A percentile compares a stretch with the other conserved stretches of the same genome.
phyloP scores from a whole-genome alignment of 2,329 filamentous ascomycete genomes.

The Ophiostoma triangulosporum region DNA sequence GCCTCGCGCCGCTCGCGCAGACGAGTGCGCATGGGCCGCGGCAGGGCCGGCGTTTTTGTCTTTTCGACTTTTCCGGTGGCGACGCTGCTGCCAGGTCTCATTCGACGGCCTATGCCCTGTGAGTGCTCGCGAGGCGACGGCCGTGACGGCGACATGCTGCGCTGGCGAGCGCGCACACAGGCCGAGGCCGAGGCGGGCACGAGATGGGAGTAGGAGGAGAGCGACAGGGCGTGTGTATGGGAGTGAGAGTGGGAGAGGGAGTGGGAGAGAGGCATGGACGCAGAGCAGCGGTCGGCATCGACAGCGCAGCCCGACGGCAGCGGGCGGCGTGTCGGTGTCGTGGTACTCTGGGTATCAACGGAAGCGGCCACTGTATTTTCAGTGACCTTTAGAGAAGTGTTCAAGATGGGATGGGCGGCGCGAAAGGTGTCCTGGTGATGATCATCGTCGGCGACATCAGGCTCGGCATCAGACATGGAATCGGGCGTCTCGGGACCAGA shows the following conservation, averaged over 20 bases:
- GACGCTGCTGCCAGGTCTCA: not conserved
- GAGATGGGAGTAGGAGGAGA: not conserved
- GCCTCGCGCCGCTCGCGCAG: slow-evolving; percentile 22
- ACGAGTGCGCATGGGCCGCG: slow-evolving; percentile 14
- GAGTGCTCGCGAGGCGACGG: slow-evolving; percentile 20
- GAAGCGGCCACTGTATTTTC: not conserved
- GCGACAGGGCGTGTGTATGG: not conserved
- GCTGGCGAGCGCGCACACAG: slow-evolving; percentile 17
- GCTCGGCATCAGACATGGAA: slow-evolving; percentile 28
- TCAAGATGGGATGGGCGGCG: not conserved
- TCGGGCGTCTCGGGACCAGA: slow-evolving; percentile 31
- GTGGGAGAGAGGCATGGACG: not conserved
- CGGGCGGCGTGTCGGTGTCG: not conserved
- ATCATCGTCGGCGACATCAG: slow-evolving; percentile 2
- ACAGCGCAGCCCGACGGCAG: slow-evolving; percentile 7
- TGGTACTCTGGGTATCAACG: not conserved
- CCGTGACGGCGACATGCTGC: slow-evolving; percentile 18
- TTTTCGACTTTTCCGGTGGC: slow-evolving; percentile 4
- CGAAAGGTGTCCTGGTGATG: not conserved
- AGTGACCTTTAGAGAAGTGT: not conserved
- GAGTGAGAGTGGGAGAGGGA: not conserved
- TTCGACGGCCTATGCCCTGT: slow-evolving; percentile 14
- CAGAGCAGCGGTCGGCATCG: not conserved
- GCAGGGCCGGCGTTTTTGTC: not conserved
- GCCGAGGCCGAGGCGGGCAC: not conserved